Conservation (phyloP, 1,284 basidiomycete genomes). For the Fomitopsis palustris region DNA sequence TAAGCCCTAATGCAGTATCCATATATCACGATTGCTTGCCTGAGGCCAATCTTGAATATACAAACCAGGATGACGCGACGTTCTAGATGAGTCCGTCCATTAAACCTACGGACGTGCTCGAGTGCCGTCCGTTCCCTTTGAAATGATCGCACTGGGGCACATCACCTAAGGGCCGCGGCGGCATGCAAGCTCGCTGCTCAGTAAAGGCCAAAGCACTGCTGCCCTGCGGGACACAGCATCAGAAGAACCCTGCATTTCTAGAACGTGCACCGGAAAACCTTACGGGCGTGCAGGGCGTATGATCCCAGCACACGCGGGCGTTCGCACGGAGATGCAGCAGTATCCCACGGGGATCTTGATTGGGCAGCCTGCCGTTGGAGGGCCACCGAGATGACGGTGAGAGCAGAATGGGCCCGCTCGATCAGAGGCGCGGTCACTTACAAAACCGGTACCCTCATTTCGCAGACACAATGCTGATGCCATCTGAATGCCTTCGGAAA, state of each 20-base stretch:
- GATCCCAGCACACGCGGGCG: neutral
- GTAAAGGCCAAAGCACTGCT: neutral
- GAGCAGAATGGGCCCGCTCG: neutral
- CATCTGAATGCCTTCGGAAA: neutral
- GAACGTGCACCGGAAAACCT: neutral
- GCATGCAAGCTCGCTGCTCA: neutral
- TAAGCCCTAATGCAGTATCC: neutral
- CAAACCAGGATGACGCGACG: neutral
- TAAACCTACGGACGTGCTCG: too few relatives aligned
- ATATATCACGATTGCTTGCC: neutral
- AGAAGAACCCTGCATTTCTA: conserved; percentile 7
- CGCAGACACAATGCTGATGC: neutral
- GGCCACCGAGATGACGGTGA: conserved; percentile 1
- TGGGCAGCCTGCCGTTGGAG: neutral
- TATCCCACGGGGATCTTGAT: conserved; percentile 2
- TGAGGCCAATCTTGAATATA: neutral
- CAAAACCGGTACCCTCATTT: conserved; percentile 1
- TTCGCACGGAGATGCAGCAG: conserved; percentile 10
- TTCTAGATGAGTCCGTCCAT: neutral
- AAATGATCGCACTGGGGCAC: neutral
- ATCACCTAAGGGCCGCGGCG: conserved; percentile 1
- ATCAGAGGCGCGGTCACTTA: neutral
- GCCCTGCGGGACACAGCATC: neutral
- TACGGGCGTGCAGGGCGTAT: neutral
- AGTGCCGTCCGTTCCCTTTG: neutral